phyloP scores from a whole-genome alignment of 306 rosid species.

The Astragalus membranaceus region DNA sequence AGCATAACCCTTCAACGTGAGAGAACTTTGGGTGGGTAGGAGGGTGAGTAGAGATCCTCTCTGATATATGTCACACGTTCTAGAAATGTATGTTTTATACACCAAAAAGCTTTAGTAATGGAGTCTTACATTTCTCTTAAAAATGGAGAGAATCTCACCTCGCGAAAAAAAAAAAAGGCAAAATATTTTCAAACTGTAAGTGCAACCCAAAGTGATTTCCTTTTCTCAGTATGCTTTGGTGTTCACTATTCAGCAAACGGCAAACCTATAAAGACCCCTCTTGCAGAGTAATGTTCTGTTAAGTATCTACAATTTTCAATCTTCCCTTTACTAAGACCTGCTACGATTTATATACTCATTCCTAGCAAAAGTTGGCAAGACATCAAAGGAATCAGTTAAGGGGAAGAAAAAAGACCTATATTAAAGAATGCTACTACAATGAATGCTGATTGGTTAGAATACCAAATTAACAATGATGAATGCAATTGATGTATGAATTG shows the following conservation, averaged over 20 bases:
- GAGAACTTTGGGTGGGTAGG: no score
- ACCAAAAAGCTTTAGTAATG: no score
- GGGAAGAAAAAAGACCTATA: not conserved
- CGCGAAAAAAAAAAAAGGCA: not conserved
- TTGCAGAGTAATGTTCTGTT: not conserved
- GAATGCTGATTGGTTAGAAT: constrained; percentile 39
- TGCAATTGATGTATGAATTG: constrained; percentile 31
- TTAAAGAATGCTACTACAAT: constrained; percentile 32
- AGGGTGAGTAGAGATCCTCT: no score
- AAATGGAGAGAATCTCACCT: no score
- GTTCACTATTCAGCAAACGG: not conserved
- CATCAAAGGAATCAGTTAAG: constrained; percentile 5
- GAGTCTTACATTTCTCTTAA: no score
- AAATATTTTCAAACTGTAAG: not conserved
- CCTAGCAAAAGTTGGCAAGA: constrained; percentile 14
- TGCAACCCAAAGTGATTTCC: not conserved
- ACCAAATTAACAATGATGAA: constrained; percentile 24
- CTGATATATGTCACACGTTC: no score
- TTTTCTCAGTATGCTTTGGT: not conserved
- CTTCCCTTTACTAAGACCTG: not conserved
- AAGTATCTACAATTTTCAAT: not conserved
- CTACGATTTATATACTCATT: constrained; percentile 21
- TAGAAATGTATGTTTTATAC: no score
- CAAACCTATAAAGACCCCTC: constrained; percentile 1
- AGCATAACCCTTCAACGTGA: no score